A percentile compares a stretch with the other conserved stretches of the same genome.
Conservation (phyloP, 495 filamentous ascomycete species). For the Xylaria grammica region DNA sequence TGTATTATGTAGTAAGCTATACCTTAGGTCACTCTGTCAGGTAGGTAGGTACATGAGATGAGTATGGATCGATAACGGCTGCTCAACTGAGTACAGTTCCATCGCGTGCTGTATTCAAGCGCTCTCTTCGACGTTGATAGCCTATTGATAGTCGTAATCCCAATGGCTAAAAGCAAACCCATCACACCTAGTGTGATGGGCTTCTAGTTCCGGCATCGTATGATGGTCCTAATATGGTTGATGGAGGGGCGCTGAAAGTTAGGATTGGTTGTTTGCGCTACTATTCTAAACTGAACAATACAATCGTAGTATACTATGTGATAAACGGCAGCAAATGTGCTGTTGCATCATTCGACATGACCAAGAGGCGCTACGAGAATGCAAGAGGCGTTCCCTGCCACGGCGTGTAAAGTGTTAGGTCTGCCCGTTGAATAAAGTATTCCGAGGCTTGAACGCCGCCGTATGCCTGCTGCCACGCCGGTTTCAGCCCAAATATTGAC, state of each 20-base stretch:
- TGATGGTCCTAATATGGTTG: constrained; percentile 3
- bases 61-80: not conserved
- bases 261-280: constrained; percentile 13
- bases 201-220: constrained; percentile 3
- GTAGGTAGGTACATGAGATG: too few species aligned
- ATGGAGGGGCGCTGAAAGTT: constrained; percentile 11
- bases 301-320: not conserved
- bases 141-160: not conserved
- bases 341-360: constrained; percentile 14
- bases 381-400: not conserved
- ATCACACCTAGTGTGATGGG: constrained; percentile 13
- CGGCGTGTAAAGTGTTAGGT: not conserved
- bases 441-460: constrained; percentile 7
- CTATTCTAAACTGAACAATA: not conserved
- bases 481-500: constrained; percentile 18
- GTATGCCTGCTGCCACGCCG: not conserved
- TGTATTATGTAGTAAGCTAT: too few species aligned
- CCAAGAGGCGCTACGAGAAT: constrained; percentile 8
- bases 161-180: constrained; percentile 16
- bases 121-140: constrained; percentile 1
- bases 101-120: constrained; percentile 12
- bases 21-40: too few species aligned
- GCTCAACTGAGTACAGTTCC: not conserved
- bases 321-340: too few species aligned
- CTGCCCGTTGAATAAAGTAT: not conserved